Base-by-base conservation (phyloP, 768 basidiomycete species). In the Mycena maculata region DNA sequence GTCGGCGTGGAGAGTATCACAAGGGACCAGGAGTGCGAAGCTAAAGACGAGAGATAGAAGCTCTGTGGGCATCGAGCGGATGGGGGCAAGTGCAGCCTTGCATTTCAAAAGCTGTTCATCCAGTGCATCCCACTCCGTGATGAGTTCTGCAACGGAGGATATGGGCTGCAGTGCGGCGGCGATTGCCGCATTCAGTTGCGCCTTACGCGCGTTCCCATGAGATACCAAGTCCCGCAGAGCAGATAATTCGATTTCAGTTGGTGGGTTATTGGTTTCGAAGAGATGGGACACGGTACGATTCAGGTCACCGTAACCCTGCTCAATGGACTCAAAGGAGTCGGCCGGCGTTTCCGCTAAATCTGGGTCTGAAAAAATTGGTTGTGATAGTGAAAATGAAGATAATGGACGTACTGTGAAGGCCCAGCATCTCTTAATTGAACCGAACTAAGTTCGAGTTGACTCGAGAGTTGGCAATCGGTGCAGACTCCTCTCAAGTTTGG, bases 31-130 rank as follows among this genome's bases (percentile, higher is more conserved):
- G 30, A 44, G 13, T 41, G 41, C 22, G 23, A 62, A 62, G 31
- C 41, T 4, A 44, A 62, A 62, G 16, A 62, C 47, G 23, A 25
- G 31, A 12, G 52, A 44, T 11, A 62, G 42, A 27, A 62, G 36
- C 52, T 62, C 49, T 9, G 61, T 45, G 0, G 42, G 61, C 22
- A 54, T 25, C 2, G 52, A 33, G n/a, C 42, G 50, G 25, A 61
- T 28, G 18, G 31, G 30, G 5, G 60, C 53, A 22, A 62, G 31
- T 13, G 27, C 47, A 28, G 22, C 25, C 27, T 25, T 27, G 47
- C 28, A 22, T 28, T 28, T 48, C 25, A n/a, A 42, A 42, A 42
- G 41, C 41, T n/a, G 41, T n/a, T 12, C 41, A n/a, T 42, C 41
- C 12, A 42, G 8, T 12, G 8, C 20, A 5, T 9, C 41, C 10